These are phyloP conservation scores for Ministeria vibrans DNA, from an alignment of 78 protist species.

Conservation along the genomic window DNA sequence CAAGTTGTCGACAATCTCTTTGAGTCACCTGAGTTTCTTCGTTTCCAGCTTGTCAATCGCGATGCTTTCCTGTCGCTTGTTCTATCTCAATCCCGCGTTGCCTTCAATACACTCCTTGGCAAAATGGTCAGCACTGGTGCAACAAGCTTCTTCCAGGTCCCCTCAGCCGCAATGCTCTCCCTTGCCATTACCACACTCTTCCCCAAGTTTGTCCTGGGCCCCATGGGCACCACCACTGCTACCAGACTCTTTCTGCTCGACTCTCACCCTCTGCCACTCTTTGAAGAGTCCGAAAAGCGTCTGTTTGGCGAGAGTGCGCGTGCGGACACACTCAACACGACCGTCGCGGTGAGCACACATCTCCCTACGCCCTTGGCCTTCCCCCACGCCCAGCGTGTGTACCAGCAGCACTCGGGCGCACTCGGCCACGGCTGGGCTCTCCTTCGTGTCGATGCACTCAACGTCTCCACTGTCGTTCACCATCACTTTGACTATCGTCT, in stretches of 20 bases:
- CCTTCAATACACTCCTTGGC: neutral
- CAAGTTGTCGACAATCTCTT: neutral
- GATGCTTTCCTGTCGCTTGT: neutral
- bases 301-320: neutral
- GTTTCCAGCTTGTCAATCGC: neutral
- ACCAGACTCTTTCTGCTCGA: neutral
- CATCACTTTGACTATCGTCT: conserved; percentile 16
- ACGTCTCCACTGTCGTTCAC: neutral
- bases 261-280: neutral
- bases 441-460: neutral
- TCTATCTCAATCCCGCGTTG: neutral
- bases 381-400: neutral
- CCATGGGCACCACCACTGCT: neutral
- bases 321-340: neutral
- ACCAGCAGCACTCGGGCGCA: neutral
- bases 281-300: neutral
- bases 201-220: neutral
- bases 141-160: neutral
- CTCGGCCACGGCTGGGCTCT: neutral
- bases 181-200: neutral
- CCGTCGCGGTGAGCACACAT: neutral
- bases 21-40: neutral
- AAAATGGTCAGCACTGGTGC: neutral
- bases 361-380: neutral
- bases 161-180: neutral